Evolutionary conservation across 2,329 filamentous ascomycete species (phyloP), one percentile per base, ranked within the genome.

Genomic region (Epichloe festucae): DNA sequence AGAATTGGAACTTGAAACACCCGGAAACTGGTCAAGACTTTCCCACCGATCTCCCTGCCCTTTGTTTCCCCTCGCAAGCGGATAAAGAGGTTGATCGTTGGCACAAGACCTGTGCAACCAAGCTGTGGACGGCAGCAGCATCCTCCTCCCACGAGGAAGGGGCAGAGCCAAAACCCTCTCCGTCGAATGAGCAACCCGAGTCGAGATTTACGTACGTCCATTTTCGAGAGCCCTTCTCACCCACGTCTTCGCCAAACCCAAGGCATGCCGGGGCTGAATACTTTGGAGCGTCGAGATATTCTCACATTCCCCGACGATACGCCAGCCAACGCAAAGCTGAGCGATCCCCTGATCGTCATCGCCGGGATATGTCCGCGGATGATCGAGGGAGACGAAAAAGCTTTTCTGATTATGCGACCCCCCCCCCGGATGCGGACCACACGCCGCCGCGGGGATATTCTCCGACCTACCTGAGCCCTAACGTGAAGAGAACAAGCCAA

Each of bases 61-160:
- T 73, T n/a, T 78, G 82, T 0, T 86, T 91, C 53, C 91, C 93
- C 0, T 64, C 75, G 2, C 72, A 78, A 43, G 79, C 89, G 1
- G 91, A 97, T 60, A 70, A 76, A 4, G 84, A 85, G n/a, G 89
- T 95, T 68, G 81, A 89, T 51, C 73, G 76, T 53, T 98, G 93
- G 91, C 89, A 97, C 64, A 81, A 86, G 58, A 73, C 76, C 2
- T 90, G 94, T 52, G 85, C 82, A 38, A 76, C 84, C 53, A 81
- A 79, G 58, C 69, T 95, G 47, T 79, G 82, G 55, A 73, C 77
- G 52, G 83, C 90, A 58, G 73, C 74, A 2, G 67, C 69, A 31
- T 36, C 53, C 5, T 53, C 52, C 11, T 55, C 61, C 44, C 49
- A 52, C 4, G 44, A 53, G 34, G 50, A 54, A n/a, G 46, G 43